Base-by-base conservation (phyloP, 768 basidiomycete genomes). In the Coprinopsis strossmayeri region DNA sequence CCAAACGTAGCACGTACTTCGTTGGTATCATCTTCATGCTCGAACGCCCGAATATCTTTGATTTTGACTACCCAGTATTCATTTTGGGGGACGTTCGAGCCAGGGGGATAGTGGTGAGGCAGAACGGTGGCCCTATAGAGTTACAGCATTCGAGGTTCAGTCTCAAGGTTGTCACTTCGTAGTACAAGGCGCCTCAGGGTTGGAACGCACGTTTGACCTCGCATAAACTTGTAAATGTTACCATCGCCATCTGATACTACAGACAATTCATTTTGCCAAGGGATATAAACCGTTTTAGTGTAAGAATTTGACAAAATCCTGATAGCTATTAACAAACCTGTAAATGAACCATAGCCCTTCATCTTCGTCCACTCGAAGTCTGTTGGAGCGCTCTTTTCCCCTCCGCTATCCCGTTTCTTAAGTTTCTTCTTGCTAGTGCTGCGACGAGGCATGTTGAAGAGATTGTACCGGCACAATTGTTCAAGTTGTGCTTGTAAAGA, bases 1-100 rank as follows among this genome's bases (percentile, higher is more conserved):
- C n/a, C n/a, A n/a, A n/a, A n/a, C n/a, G n/a, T n/a, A n/a, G n/a
- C n/a, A n/a, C 65, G 39, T 47, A 76, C 68, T 2, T 51, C 52
- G 56, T 56, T 69, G 2, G 58, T 57, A 1, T 56, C 61, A 3
- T 66, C 60, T 5, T 52, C 56, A 35, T 42, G 52, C 49, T 58
- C 35, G 2, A 23, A 48, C 2, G 66, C 65, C 11, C 74, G 64
- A 17, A 82, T 78, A 5, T 73, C 74, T 13, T 56, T 64, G 1
- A 82, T 74, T 44, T 61, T 65, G 0, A 59, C 80, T 1, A 81
- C 68, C 80, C 80, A 82, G 27, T 74, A 75, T 10, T 73, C 64
- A n/a, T 64, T 56, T 2, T 62, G 27, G 0, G 68, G 66, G 1
- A 68, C 51, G 0, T 48, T 15, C 1, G 60, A 52, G 0, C 57